Percentiles rank a stretch among this genome's conserved stretches.
These are phyloP conservation scores for Blastobotrys indianensis DNA, from an alignment of 1,139 yeast species.

Conservation along the genomic window DNA sequence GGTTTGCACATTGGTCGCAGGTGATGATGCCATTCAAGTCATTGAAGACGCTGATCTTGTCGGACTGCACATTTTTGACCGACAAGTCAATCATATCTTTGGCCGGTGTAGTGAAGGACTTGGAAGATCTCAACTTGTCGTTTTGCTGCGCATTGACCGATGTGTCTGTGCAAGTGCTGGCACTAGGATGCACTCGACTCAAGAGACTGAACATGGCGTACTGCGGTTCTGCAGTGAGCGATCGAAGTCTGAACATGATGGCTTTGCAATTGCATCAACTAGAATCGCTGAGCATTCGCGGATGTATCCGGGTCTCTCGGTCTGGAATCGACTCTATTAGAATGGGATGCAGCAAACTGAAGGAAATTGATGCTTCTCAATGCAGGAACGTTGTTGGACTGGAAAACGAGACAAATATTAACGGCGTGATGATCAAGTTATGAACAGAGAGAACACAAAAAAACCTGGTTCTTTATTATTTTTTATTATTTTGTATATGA, in stretches of 20 bases:
- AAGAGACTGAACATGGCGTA: conserved; percentile 54
- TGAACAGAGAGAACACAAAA: too few relatives aligned
- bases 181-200: conserved; percentile 57
- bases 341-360: conserved; percentile 49
- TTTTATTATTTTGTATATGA: too few relatives aligned
- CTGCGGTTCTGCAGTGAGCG: conserved; percentile 78
- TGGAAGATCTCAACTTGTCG: conserved; percentile 54
- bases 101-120: conserved; percentile 54
- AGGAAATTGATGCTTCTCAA: conserved; percentile 56
- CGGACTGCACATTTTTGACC: conserved; percentile 68
- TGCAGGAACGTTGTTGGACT: conserved; percentile 45
- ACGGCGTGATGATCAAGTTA: too few relatives aligned
- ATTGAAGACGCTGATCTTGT: conserved; percentile 47
- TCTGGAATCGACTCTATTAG: conserved; percentile 66
- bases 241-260: conserved; percentile 57
- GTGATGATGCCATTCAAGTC: conserved; percentile 47
- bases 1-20: conserved; percentile 58
- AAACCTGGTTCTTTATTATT: too few relatives aligned
- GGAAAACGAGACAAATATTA: neutral
- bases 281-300: conserved; percentile 49
- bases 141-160: conserved; percentile 75
- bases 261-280: conserved; percentile 49
- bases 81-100: conserved; percentile 59
- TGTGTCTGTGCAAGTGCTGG: conserved; percentile 56
- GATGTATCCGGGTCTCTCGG: conserved; percentile 69